Evolutionary conservation across 768 basidiomycete species (phyloP), one percentile per base, ranked within the genome.

Genomic region (Boletus reticuloceps): DNA sequence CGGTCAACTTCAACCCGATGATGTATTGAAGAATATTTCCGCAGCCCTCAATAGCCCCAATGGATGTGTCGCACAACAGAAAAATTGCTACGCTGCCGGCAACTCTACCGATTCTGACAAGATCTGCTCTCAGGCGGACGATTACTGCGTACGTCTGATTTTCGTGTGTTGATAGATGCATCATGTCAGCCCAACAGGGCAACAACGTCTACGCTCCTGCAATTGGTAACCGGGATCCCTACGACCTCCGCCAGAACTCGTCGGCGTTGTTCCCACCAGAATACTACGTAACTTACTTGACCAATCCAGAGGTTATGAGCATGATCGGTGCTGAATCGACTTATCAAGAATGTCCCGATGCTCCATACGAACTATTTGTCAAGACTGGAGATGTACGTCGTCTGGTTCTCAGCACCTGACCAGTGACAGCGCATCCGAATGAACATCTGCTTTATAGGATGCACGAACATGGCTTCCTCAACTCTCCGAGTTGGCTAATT

Each of bases 231-330:
- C 72, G 75, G 11, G 84, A 88, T 56, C 58, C 75, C 0, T 67
- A 86, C 54, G 85, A 88, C 60, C 69, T 88, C 40, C 73, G 82
- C 20, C 84, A 86, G 67, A 83, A 78, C 39, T 61, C 77, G 1
- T 75, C 80, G 0, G 74, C 77, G 2, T 52, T 69, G 8, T 86
- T 85, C 67, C 84, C 85, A 7, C 80, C 84, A 0, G 76, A 82
- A 42, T 83, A 75, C 54, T 85, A 85, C 52, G 56, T 81, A 44
- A 68, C 71, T 11, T 84, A 80, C 58, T 69, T 86, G 20, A 60
- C 53, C 1, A 63, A 65, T n/a, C 37, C 73, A 0, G 57, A 65
- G 4, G 72, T 82, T 16, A 58, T 72, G 64, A 64, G 62, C 22
- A 64, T 61, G 51, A 86, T 87, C 39, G 85, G 86, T 7, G 85